A percentile compares a stretch with the other conserved stretches of the same genome.
Conservation (phyloP, 2,329 filamentous ascomycete genomes). For the Aspergillus oerlinghausenensis region DNA sequence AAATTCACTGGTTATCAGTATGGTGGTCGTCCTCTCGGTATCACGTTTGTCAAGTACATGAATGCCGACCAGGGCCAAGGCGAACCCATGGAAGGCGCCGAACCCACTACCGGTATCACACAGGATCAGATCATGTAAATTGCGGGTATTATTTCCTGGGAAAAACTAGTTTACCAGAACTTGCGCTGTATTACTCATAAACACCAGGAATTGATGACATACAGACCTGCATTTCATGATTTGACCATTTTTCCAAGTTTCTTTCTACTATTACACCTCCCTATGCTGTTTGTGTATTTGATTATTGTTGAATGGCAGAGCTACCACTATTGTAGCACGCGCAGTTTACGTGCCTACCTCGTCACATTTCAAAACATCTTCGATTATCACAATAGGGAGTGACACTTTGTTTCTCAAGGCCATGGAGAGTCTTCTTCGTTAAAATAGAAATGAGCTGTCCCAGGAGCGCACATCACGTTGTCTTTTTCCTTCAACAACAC, state of each 20-base stretch:
- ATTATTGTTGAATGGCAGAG: neutral
- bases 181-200: neutral
- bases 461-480: no score
- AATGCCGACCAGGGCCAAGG: slow-evolving; percentile 57
- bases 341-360: no score
- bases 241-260: neutral
- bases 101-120: slow-evolving; percentile 66
- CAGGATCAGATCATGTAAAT: slow-evolving; percentile 96
- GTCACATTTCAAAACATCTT: no score
- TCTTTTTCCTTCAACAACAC: no score
- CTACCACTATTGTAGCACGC: neutral
- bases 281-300: neutral
- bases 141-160: slow-evolving; percentile 2
- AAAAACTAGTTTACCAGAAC: slow-evolving; percentile 2
- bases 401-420: no score
- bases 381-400: no score
- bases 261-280: neutral
- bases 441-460: no score
- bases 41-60: slow-evolving; percentile 91
- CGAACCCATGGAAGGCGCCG: slow-evolving; percentile 79
- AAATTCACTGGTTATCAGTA: slow-evolving; percentile 99
- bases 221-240: neutral
- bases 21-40: slow-evolving; percentile 84
- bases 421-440: no score
- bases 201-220: neutral